These are phyloP conservation scores for Trametes sanguinea DNA, from an alignment of 768 basidiomycete species.

Conservation along the genomic window DNA sequence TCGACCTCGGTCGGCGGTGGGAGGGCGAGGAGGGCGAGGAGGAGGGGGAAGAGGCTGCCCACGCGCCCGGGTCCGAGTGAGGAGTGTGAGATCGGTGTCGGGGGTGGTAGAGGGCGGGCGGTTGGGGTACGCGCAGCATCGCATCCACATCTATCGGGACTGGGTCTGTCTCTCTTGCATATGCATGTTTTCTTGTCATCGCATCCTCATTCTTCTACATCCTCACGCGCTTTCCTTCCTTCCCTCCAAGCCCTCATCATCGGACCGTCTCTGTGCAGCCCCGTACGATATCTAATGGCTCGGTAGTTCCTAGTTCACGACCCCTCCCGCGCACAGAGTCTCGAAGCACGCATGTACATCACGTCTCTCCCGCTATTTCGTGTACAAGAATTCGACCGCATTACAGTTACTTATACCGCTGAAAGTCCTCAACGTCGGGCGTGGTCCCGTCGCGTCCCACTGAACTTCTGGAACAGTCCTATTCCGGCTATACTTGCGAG, in stretches of 20 bases:
- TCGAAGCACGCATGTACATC: constrained; percentile 2
- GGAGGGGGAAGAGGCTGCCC: background rate
- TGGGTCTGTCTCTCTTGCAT: constrained; percentile 4
- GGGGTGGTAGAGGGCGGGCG: too few species aligned
- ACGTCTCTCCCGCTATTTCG: background rate
- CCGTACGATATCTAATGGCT: too few species aligned
- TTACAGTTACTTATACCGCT: too few species aligned
- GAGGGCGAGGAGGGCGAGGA: constrained; percentile 23
- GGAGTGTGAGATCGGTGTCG: too few species aligned
- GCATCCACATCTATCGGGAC: constrained; percentile 1
- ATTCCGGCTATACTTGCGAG: too few species aligned
- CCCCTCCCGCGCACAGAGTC: too few species aligned
- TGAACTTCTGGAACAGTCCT: too few species aligned
- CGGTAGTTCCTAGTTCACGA: too few species aligned
- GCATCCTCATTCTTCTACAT: background rate
- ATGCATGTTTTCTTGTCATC: background rate
- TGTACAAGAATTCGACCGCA: constrained; percentile 3
- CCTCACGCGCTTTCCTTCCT: background rate
- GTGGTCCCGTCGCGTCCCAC: too few species aligned
- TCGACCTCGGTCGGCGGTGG: constrained; percentile 30
- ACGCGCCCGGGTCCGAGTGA: background rate
- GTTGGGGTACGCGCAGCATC: too few species aligned
- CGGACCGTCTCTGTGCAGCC: too few species aligned
- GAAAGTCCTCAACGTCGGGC: too few species aligned
- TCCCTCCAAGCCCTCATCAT: background rate